These are phyloP conservation scores for Diaporthe vaccinii DNA, from an alignment of 2,329 filamentous ascomycete species.

Conservation along the genomic window DNA sequence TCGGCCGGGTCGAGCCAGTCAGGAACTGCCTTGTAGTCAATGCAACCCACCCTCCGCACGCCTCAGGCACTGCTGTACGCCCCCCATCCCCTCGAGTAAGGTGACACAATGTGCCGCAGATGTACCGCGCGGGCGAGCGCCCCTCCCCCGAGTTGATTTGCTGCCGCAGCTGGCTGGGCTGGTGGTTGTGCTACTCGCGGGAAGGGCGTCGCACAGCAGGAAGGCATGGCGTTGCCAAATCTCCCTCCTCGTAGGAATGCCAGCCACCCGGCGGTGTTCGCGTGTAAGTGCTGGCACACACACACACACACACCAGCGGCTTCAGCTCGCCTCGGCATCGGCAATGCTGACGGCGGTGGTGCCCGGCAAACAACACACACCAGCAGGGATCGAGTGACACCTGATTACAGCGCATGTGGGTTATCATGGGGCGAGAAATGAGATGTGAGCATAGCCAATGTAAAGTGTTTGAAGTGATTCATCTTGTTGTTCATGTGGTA, in stretches of 20 bases:
- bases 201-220: slow-evolving; percentile 14
- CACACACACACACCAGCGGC: neutral
- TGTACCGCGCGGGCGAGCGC: slow-evolving; percentile 1
- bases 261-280: slow-evolving; percentile 7
- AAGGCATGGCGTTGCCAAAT: neutral
- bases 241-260: slow-evolving; percentile 4
- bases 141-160: neutral
- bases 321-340: slow-evolving; percentile 8
- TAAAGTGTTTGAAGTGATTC: slow-evolving; percentile 20
- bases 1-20: slow-evolving; percentile 30
- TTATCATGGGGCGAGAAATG: neutral
- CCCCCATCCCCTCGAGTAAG: neutral
- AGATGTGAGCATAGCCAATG: neutral
- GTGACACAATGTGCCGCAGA: slow-evolving; percentile 28
- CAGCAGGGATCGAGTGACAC: neutral
- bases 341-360: slow-evolving; percentile 6
- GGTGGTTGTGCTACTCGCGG: slow-evolving; percentile 12
- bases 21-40: slow-evolving; percentile 16
- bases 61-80: slow-evolving; percentile 11
- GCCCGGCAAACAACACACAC: neutral
- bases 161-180: neutral
- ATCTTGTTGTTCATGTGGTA: slow-evolving; percentile 27
- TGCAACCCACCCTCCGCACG: slow-evolving; percentile 17
- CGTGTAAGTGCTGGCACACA: neutral
- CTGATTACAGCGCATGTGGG: slow-evolving; percentile 4